Base-by-base conservation (phyloP, 73 alveolate species). In the Paramecium bursaria region DNA sequence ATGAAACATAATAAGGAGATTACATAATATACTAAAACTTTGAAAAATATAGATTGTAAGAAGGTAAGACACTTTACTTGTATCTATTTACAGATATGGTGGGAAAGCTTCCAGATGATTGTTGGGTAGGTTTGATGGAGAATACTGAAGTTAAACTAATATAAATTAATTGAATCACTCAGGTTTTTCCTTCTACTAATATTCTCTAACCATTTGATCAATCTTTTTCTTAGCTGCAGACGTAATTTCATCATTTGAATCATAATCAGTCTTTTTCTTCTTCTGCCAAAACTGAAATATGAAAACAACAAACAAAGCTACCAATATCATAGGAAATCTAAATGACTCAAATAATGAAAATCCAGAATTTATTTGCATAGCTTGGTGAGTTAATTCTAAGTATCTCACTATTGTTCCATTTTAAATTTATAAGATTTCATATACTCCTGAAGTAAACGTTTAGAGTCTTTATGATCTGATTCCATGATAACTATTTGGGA, bases 271-370 rank as follows among this genome's bases (percentile, higher is more conserved):
- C 35, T 60, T 60, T n/a, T 14, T 4, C 52, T 60, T 60, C 29
- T 9, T 60, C 23, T 60, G 7, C 79, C 79, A 60, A 31, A 60
- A 60, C 35, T 22, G 14, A 29, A 1, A 2, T 9, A 22, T 57
- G 0, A 23, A 57, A n/a, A 57, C 76, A n/a, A 0, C 0, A 7
- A 22, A 23, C 0, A 57, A 25, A 4, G 75, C 75, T 0, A 54
- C 47, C n/a, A 54, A 54, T 4, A 54, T 54, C 75, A 54, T 54
- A 3, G 75, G 75, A 54, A 54, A 54, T 54, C 75, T 54, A 35
- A 54, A 54, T 22, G 75, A 54, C 29, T 54, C 75, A 44, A 54
- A 25, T 9, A 54, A 23, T 0, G 75, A 54, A 35, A 54, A 54
- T 7, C 49, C 23, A 10, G 75, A 54, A 35, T 47, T 42, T 21